These are phyloP conservation scores for Fragaria ananassa DNA, from an alignment of 306 rosid genomes.

Conservation along the genomic window DNA sequence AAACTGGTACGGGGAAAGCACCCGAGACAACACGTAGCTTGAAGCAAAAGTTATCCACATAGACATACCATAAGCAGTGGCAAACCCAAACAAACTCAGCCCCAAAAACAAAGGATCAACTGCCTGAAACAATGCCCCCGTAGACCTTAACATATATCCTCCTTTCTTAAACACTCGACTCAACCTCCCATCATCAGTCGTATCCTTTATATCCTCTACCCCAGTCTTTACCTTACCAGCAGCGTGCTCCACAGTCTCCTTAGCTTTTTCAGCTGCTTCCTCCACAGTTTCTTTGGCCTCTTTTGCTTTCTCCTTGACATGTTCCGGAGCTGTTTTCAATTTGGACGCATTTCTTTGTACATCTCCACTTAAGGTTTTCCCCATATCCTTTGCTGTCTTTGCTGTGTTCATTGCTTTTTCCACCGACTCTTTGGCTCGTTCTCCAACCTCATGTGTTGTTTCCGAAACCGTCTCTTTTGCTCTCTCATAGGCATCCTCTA, in stretches of 20 bases:
- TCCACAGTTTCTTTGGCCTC: background rate
- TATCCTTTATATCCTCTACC: slow-evolving; percentile 5
- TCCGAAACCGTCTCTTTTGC: slow-evolving; percentile 4
- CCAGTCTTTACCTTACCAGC: slow-evolving; percentile 17
- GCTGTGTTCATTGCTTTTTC: slow-evolving; percentile 6
- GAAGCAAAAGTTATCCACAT: slow-evolving; percentile 74
- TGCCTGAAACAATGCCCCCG: background rate
- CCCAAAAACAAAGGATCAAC: slow-evolving; percentile 19
- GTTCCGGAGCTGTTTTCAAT: background rate
- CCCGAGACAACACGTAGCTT: slow-evolving; percentile 50
- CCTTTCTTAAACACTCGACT: background rate
- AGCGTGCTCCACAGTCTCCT: slow-evolving; percentile 6
- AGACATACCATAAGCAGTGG: slow-evolving; percentile 62
- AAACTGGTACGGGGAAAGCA: slow-evolving; percentile 67
- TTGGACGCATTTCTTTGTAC: slow-evolving; percentile 31
- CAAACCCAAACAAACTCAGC: slow-evolving; percentile 45
- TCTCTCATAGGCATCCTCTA: slow-evolving; percentile 1
- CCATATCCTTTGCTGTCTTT: slow-evolving; percentile 29
- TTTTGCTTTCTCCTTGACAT: slow-evolving; percentile 1
- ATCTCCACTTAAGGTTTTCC: slow-evolving; percentile 20
- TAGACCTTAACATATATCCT: background rate
- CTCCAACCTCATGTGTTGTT: slow-evolving; percentile 23
- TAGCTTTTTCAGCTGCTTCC: background rate
- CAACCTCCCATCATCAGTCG: background rate
- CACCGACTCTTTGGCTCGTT: slow-evolving; percentile 13